Evolutionary conservation across 2,329 filamentous ascomycete genomes (phyloP).

Genomic region (Saccharata proteae): DNA sequence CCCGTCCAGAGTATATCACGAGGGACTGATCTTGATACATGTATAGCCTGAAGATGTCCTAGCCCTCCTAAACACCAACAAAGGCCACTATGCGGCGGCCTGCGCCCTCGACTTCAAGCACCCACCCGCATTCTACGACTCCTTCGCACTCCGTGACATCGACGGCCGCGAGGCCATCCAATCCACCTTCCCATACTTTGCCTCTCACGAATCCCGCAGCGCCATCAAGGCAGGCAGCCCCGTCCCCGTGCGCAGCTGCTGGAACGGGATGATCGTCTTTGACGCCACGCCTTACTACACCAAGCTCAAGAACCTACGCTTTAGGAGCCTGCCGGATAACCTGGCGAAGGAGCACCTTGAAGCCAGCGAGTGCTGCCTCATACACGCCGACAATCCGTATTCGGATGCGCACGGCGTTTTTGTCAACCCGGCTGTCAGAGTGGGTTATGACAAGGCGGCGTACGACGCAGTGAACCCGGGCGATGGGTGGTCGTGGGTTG

Average conservation of each 20-base stretch:
- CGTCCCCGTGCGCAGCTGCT: conserved; percentile 53
- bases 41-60: conserved; percentile 47
- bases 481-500: conserved; percentile 9
- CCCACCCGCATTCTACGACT: conserved; percentile 47
- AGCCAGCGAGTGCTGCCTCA: conserved; percentile 68
- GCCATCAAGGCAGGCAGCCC: conserved; percentile 42
- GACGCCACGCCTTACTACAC: conserved; percentile 43
- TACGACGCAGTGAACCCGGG: conserved; percentile 14
- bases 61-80: conserved; percentile 44
- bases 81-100: conserved; percentile 48
- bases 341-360: conserved; percentile 53
- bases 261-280: conserved; percentile 52
- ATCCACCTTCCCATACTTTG: conserved; percentile 49
- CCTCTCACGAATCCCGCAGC: conserved; percentile 36
- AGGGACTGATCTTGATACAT: no score
- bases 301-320: conserved; percentile 23
- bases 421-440: conserved; percentile 57
- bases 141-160: conserved; percentile 47
- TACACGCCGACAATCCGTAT: conserved; percentile 58
- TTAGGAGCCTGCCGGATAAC: conserved; percentile 51
- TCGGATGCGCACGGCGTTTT: conserved; percentile 44
- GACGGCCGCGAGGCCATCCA: conserved; percentile 40
- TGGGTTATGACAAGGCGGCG: conserved; percentile 44
- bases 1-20: not conserved
- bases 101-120: conserved; percentile 50